Conservation (phyloP, 305 asterid genomes). For the Solanum chacoense region DNA sequence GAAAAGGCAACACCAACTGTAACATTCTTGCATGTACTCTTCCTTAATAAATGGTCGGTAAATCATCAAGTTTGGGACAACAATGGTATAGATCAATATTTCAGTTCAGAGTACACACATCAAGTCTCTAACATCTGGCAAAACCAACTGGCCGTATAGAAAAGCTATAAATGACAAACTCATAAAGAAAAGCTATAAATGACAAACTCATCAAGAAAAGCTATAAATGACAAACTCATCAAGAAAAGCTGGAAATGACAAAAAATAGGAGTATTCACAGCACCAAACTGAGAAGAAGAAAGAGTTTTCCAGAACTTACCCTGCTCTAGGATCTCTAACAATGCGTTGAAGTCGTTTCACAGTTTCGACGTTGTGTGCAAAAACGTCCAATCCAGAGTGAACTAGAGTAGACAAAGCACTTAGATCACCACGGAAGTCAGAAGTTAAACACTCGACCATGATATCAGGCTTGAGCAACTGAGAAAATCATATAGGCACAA, state of each 20-base stretch:
- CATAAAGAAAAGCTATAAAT: not conserved
- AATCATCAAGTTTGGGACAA: not conserved
- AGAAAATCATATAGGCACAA: constrained; percentile 10
- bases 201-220: not conserved
- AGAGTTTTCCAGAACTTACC: constrained; percentile 37
- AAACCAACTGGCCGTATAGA: not conserved
- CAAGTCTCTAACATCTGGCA: not conserved
- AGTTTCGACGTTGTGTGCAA: constrained; percentile 90
- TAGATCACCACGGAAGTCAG: constrained; percentile 91
- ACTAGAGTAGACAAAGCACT: constrained; percentile 62
- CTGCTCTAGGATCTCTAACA: constrained; percentile 97
- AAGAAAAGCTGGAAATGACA: not conserved
- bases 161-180: not conserved
- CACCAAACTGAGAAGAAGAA: not conserved
- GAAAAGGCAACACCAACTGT: not conserved
- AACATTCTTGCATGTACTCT: not conserved
- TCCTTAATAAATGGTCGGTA: not conserved
- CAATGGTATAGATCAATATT: not conserved
- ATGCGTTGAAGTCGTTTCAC: constrained; percentile 81
- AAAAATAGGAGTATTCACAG: not conserved
- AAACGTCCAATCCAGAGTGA: constrained; percentile 88
- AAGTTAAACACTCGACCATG: constrained; percentile 95
- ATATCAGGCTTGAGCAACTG: constrained; percentile 81
- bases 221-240: not conserved
- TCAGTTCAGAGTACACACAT: not conserved